Base-by-base conservation (phyloP, 805 yeast species). In the Barnettozyma sucrosica region DNA sequence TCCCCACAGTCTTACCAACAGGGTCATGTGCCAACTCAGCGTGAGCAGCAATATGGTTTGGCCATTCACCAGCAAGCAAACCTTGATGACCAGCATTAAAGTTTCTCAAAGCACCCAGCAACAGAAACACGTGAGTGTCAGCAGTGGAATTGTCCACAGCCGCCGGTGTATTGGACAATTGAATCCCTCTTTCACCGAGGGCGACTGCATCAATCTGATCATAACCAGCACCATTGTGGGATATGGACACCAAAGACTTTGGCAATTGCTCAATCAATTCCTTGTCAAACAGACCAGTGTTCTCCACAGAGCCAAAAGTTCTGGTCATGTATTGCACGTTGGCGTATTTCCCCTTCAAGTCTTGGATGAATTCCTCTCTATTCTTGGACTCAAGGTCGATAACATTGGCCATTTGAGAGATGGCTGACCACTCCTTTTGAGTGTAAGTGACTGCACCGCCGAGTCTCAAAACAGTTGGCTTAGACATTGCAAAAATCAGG, bases 191-290 rank as follows among this genome's bases (percentile, higher is more conserved):
- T 20, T 67, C 69, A 4, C 73, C 68, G 51, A 81, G 74, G 18
- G 79, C 75, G 21, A 67, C 68, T 4, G 77, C 74, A 53, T 83
- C 86, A 39, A 83, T 69, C 64, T 83, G 89, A 60, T 84, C 92
- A 63, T 84, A 83, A 5, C 86, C 90, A 0, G 92, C 92, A 48
- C 90, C 90, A 50, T 73, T 67, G 62, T 83, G 88, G 51, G 79
- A 69, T 13, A 84, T 66, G 13, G 77, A 67, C 49, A 71, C 70
- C 7, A 84, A 70, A 0, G 79, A 62, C 2, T 64, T 47, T 4
- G 92, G 92, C 46, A 84, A 68, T 24, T 72, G 71, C 9, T 64
- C 53, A 19, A 78, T 72, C 52, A 84, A 61, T 54, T 84, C 89
- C 43, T 69, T 75, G 59, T 84, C 89, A 52, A 84, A 79, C 40